Conservation (phyloP, 179 eudicot species). For the Heliamphora pulchella region DNA sequence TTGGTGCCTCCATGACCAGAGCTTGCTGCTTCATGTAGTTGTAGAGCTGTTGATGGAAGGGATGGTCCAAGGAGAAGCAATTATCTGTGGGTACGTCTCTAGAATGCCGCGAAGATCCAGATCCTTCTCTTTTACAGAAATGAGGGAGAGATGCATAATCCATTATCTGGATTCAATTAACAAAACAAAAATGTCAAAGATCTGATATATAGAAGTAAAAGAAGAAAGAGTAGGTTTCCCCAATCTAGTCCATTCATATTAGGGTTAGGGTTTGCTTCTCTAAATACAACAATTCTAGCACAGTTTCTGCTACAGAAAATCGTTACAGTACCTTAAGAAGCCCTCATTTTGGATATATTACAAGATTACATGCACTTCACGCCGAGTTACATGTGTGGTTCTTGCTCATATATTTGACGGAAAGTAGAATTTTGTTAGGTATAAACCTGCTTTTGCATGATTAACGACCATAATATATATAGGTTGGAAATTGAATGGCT, state of each 20-base stretch:
- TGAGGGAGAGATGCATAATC: conserved; percentile 90
- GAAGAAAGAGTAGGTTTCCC: not conserved
- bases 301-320: no score
- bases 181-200: not conserved
- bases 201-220: not conserved
- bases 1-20: conserved; percentile 23
- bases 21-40: conserved; percentile 55
- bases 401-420: not conserved
- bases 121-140: conserved; percentile 85
- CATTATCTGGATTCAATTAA: conserved; percentile 52
- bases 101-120: conserved; percentile 65
- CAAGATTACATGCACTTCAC: not conserved
- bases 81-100: conserved; percentile 44
- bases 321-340: not conserved
- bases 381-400: not conserved
- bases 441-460: not conserved
- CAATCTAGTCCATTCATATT: not conserved
- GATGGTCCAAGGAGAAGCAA: conserved; percentile 74
- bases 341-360: not conserved
- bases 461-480: not conserved
- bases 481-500: not conserved
- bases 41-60: conserved; percentile 78
- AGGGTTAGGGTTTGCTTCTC: not conserved
- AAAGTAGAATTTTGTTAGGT: not conserved
- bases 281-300: not conserved